Base-by-base conservation (phyloP, 495 filamentous ascomycete species). In the Parathielavia appendiculata region DNA sequence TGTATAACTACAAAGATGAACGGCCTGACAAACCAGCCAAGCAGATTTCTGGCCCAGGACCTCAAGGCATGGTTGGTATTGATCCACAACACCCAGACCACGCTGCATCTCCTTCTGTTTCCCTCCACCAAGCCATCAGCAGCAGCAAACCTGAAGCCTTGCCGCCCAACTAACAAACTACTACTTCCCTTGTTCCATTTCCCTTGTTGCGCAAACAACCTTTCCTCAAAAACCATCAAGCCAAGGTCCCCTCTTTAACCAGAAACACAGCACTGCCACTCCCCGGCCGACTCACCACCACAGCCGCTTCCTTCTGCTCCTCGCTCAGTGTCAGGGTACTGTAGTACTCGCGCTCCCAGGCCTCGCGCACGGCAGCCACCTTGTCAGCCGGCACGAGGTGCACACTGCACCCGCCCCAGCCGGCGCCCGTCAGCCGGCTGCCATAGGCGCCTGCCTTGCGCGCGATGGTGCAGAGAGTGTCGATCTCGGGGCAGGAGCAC, bases 321-420 rank as follows among this genome's bases (percentile, higher is more conserved):
- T 81, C 80, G 2, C 70, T 85, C 54, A 97, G 80, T 5, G 85
- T 81, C 69, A 88, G 83, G 70, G 86, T 84, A 63, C 81, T 82
- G 70, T 97, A 98, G 68, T 97, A 98, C 69, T 89, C 81, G 57
- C 82, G 76, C 66, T 86, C 79, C 82, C 90, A 87, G 19, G 86
- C 87, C 68, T 81, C 75, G 68, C 82, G 89, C 23, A 98, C 87
- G 39, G 74, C 84, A n/a, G 90, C 85, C 1, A 96, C 88, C 73
- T 88, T 92, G 56, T 90, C 83, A 63, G 85, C 86, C 2, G 92
- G 87, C 48, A 97, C 85, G 57, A 98, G 80, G 72, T 98, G 95
- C 50, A 98, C 92, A 45, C 82, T 91, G 71, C 95, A 97, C 13
- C 93, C 93, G 60, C 93, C 93, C 93, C 93, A 98, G 30, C 93